phyloP scores from a whole-genome alignment of 2,329 filamentous ascomycete species.

The Fusarium staphyleae region DNA sequence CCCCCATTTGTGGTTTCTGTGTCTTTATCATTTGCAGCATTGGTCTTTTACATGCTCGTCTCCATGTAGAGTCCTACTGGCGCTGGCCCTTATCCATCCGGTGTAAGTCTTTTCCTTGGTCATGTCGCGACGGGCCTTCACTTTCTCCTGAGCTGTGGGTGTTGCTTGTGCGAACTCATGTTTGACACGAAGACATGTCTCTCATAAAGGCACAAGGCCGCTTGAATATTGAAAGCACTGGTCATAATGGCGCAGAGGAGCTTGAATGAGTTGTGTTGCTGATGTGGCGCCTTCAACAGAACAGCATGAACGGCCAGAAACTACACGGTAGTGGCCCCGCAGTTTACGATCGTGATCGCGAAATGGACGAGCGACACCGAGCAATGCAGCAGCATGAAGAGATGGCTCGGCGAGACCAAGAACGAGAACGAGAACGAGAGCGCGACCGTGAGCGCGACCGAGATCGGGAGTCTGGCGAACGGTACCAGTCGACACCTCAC shows the following conservation, averaged over 20 bases:
- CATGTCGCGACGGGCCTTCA: conserved; percentile 38
- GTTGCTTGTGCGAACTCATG: conserved; percentile 13
- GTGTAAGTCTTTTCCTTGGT: conserved; percentile 44
- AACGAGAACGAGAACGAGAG: conserved; percentile 64
- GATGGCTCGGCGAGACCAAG: conserved; percentile 53
- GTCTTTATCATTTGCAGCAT: conserved; percentile 23
- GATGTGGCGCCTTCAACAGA: conserved; percentile 27
- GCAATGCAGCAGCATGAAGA: conserved; percentile 57
- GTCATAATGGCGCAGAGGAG: background rate
- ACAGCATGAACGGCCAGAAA: conserved; percentile 57
- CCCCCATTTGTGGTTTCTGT: conserved; percentile 25
- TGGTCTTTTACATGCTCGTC: conserved; percentile 33
- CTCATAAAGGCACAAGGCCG: background rate
- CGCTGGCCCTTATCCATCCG: conserved; percentile 45
- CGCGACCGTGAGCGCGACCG: conserved; percentile 61
- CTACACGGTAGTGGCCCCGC: conserved; percentile 50
- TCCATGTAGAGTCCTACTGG: conserved; percentile 48
- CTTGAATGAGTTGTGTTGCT: conserved; percentile 18
- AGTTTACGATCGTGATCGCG: conserved; percentile 58
- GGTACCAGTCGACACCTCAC: conserved; percentile 73
- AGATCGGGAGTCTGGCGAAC: conserved; percentile 71
- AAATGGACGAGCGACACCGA: conserved; percentile 58
- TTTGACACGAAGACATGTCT: background rate
- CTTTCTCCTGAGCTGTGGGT: conserved; percentile 38
- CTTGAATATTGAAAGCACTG: background rate